Base-by-base conservation (phyloP, 106 monocot species). In the Gastrodia elata region DNA sequence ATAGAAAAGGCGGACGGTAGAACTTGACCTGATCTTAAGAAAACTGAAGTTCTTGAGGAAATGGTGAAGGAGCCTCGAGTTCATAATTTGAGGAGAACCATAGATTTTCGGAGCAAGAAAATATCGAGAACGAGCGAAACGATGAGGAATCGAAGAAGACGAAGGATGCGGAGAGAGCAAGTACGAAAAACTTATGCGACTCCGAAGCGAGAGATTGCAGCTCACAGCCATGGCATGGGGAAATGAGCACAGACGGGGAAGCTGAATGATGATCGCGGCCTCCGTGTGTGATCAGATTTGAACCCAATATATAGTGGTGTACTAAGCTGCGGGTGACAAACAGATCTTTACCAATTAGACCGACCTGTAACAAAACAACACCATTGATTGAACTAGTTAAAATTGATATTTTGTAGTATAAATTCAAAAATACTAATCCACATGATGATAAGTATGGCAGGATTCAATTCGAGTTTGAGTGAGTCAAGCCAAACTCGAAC, bases 141-240 rank as follows among this genome's bases (percentile, higher is more conserved):
- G 9, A 69, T 22, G 40, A 41, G 69, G 67, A 67, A 67, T 40
- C 25, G 69, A 40, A 26, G 40, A 69, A 69, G 40, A 69, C 11
- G 25, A n/a, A 13, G 18, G 69, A 26, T 25, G 69, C 69, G 26
- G 69, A 1, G 39, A 25, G 9, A 39, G 39, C 13, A 69, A 26
- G 2, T 15, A 25, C n/a, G n/a, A n/a, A 26, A 69, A 22, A 40
- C 24, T 35, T 25, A 15, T 40, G 39, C 39, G 25, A 22, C 38
- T 69, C 69, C 39, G 39, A 24, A 69, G 22, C 39, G 69, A 69
- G 8, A 69, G 39, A 20, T 69, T 69, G 69, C 39, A 40, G 69
- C 38, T 14, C 38, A 69, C 11, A 69, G 69, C 8, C 40, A 69
- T 40, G 69, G 22, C 69, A 69, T 69, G 26, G 27, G 3, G 32